Evolutionary conservation across 805 yeast genomes (phyloP), one percentile per base, ranked within the genome.

Genomic region (Priceomyces haplophilus): DNA sequence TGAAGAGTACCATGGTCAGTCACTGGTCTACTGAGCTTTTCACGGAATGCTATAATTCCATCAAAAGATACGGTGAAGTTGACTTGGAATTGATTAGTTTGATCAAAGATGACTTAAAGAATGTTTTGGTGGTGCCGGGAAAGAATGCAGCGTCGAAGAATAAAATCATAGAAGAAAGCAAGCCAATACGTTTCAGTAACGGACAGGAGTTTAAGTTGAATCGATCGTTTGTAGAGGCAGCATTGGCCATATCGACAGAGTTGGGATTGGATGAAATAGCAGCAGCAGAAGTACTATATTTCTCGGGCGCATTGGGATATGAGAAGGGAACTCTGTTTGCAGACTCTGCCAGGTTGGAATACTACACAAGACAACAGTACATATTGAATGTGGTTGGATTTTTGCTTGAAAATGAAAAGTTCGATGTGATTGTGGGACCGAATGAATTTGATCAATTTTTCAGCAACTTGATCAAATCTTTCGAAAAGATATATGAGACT

Each of bases 291-390:
- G 56, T 87, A 20, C 69, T 90, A 2, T 75, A 66, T 39, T 59
- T 62, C 46, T 75, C 88, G 3, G 55, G 65, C 15, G 48, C 45
- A 59, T 18, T 65, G 53, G 40, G 59, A 54, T 46, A 63, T 55
- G 52, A 65, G 64, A 67, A 76, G 19, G 84, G 85, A 1, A 65
- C 73, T 0, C 64, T 72, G 2, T 58, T 78, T 23, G 48, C 72
- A 6, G 89, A 84, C 50, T 69, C 76, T 16, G 96, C 93, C 1
- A 76, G 80, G 45, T 76, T 85, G 4, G 73, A 80, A 7, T 88
- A 78, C 59, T 86, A 81, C 54, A 65, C 78, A 40, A 75, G 97
- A 52, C 74, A 83, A 40, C 84, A 80, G 52, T 84, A 79, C 48
- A 79, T 90, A n/a, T 61, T 91, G 33, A 87, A 85, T 50, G 80